Evolutionary conservation across 2,329 filamentous ascomycete species (phyloP).

Genomic region (Parascedosporium putredinis): DNA sequence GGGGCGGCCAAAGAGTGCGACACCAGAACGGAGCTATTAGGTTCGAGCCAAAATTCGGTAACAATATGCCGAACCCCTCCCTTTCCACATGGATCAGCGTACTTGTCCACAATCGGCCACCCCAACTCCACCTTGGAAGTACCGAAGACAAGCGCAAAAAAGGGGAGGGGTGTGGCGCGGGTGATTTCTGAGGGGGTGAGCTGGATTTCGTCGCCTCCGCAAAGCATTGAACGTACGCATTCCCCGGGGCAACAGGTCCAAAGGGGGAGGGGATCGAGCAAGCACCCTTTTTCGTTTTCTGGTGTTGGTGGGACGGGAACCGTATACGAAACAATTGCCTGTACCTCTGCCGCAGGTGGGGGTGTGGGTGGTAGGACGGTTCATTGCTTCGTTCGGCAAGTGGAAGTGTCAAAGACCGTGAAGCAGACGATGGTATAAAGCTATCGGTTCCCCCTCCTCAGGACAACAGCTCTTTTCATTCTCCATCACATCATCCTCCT

Average conservation of each 20-base stretch:
- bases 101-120: neutral
- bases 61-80: constrained; percentile 1
- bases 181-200: no score
- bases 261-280: no score
- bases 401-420: neutral
- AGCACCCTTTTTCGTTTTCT: no score
- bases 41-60: neutral
- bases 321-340: neutral
- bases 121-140: neutral
- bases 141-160: neutral
- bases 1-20: no score
- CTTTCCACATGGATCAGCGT: neutral
- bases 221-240: no score
- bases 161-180: neutral
- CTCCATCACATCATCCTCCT: no score
- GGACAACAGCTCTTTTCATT: neutral
- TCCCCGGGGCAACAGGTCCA: no score
- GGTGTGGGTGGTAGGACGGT: neutral
- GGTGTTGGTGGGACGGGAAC: neutral
- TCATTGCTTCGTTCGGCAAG: neutral
- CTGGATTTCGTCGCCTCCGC: no score
- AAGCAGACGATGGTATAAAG: neutral
- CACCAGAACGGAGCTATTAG: no score
- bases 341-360: neutral
- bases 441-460: neutral